Percentiles rank a stretch among this genome's conserved stretches.
phyloP scores from a whole-genome alignment of 352 stramenopile genomes.

The Thraustotheca clavata region DNA sequence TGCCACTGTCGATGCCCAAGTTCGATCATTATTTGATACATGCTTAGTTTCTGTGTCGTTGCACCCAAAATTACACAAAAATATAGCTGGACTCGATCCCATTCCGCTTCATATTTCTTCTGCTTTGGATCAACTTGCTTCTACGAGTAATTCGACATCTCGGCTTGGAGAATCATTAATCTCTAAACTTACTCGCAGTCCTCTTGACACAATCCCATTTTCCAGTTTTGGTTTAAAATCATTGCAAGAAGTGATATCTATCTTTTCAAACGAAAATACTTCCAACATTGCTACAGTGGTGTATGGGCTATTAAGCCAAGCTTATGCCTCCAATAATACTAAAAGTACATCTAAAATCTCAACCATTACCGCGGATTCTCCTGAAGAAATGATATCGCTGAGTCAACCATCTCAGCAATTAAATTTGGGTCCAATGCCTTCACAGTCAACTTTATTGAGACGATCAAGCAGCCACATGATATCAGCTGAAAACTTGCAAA shows the following conservation, averaged over 20 bases:
- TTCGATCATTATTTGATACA: neutral
- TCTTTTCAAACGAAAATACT: constrained; percentile 2
- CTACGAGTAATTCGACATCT: constrained; percentile 14
- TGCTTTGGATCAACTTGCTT: constrained; percentile 3
- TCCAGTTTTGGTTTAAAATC: neutral
- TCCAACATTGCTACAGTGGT: constrained; percentile 2
- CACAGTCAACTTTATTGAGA: neutral
- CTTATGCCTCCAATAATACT: too few relatives aligned
- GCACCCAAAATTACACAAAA: constrained; percentile 62
- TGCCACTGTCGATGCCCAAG: constrained; percentile 24
- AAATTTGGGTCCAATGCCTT: too few relatives aligned
- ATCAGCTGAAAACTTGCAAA: too few relatives aligned
- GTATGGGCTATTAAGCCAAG: constrained; percentile 6
- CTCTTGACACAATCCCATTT: neutral
- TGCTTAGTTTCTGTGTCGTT: constrained; percentile 26
- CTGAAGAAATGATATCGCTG: neutral
- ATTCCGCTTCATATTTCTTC: constrained; percentile 42
- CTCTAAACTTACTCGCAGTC: neutral
- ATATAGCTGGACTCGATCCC: constrained; percentile 52
- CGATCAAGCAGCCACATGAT: neutral
- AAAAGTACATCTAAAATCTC: too few relatives aligned
- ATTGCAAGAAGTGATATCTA: neutral
- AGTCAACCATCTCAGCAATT: constrained; percentile 4
- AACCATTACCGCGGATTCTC: too few relatives aligned
- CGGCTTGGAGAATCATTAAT: constrained; percentile 4